Evolutionary conservation across 495 filamentous ascomycete genomes (phyloP).

Genomic region (Glarea lozoyensis): DNA sequence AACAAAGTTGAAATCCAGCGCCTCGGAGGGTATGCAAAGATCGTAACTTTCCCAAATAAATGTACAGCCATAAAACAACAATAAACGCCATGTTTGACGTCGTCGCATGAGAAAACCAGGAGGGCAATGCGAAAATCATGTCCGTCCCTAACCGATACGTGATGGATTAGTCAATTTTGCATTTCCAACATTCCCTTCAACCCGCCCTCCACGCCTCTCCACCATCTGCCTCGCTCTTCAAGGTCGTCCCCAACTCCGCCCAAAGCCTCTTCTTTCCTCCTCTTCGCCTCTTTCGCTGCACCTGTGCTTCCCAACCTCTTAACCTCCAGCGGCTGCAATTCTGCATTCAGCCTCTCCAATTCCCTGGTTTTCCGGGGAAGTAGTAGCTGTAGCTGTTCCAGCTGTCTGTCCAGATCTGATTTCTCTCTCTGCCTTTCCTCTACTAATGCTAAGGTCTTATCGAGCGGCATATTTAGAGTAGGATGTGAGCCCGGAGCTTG

Average conservation of each 20-base stretch:
- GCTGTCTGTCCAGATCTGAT: conserved; percentile 55
- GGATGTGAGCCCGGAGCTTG: conserved; percentile 28
- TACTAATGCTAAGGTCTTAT: conserved; percentile 49
- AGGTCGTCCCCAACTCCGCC: conserved; percentile 67
- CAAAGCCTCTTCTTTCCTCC: conserved; percentile 60
- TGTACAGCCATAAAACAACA: too few species aligned
- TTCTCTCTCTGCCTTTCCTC: conserved; percentile 52
- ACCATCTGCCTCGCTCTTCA: conserved; percentile 78
- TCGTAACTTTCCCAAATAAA: too few species aligned
- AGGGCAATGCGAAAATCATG: background rate
- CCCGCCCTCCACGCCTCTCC: conserved; percentile 57
- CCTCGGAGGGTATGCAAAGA: too few species aligned
- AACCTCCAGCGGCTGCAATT: conserved; percentile 61
- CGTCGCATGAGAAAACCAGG: too few species aligned
- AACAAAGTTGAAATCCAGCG: too few species aligned
- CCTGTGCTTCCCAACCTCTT: conserved; percentile 56
- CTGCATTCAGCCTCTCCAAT: conserved; percentile 60
- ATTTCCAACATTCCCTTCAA: conserved; percentile 55
- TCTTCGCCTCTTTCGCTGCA: conserved; percentile 70
- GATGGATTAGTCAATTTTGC: conserved; percentile 6
- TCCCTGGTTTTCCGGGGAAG: conserved; percentile 68
- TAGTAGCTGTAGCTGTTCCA: conserved; percentile 53
- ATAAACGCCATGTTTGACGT: too few species aligned
- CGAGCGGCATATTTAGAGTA: conserved; percentile 44
- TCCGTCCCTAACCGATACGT: background rate